Base-by-base conservation (phyloP, 1,139 yeast genomes). In the Pichia sp. region DNA sequence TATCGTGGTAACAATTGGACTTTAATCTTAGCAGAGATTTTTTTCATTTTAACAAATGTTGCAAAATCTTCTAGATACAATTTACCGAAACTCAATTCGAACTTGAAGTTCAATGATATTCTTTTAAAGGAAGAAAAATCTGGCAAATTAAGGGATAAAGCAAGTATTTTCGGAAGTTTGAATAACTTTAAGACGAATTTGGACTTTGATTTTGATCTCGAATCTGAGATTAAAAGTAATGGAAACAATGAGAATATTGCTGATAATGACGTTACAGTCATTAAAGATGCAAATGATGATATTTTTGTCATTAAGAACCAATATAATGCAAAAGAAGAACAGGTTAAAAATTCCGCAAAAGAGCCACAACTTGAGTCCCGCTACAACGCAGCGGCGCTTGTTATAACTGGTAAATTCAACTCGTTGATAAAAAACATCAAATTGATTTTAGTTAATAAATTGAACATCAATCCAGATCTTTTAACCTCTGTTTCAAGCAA, bases 1-100 rank as follows among this genome's bases (percentile, higher is more conserved):
- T 83, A 78, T 57, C 72, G 66, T 49, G 58, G 72, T 5, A 39
- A 43, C 3, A 53, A 52, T 35, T 82, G 88, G 88, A 67, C 75
- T 0, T 68, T 73, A 4, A 71, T 82, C 3, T 62, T 81, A 39
- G 76, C 73, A 45, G 86, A 81, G 55, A 79, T 87, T 55, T 64
- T 78, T 9, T 62, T 71, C 47, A 72, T 78, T 4, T 72, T 83
- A 45, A 68, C 68, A 34, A 72, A 68, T 48, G 67, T 74, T 4
- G 66, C 72, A 2, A 66, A 65, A 29, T 59, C 76, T 31, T 64
- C 76, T 8, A 70, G 68, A 49, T 46, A 51, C 5, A 60, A 53
- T 32, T 42, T 59, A 36, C 52, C 53, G 6, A 37, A 43, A 64
- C 59, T 55, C 52, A 74, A 49, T 52, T 63, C 36, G 3, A 31